Evolutionary conservation across 148 eudicot genomes (phyloP).

Genomic region (Amaranthus hypochondriacus): DNA sequence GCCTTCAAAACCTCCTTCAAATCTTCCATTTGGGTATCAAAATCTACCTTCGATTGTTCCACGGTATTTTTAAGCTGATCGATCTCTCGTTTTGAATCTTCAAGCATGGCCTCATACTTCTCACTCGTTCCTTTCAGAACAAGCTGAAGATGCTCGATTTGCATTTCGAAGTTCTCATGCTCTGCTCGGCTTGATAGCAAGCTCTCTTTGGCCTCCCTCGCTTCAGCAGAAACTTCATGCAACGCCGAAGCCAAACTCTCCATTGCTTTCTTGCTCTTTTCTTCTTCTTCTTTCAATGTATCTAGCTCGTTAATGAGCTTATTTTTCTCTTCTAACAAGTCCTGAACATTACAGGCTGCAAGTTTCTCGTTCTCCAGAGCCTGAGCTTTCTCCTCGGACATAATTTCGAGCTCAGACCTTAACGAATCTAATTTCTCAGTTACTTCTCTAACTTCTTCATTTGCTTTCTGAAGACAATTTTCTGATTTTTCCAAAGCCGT

Average conservation of each 20-base stretch:
- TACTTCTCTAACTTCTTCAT: conserved; percentile 54
- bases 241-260: conserved; percentile 81
- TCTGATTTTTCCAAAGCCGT: conserved; percentile 61
- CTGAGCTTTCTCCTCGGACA: conserved; percentile 67
- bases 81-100: conserved; percentile 67
- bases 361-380: conserved; percentile 71
- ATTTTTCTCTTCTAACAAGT: conserved; percentile 79
- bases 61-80: conserved; percentile 45
- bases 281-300: conserved; percentile 57
- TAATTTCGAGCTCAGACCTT: conserved; percentile 57
- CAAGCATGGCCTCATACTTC: conserved; percentile 76
- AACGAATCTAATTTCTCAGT: conserved; percentile 42
- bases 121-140: conserved; percentile 67
- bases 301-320: conserved; percentile 69
- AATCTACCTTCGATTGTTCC: conserved; percentile 35
- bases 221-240: conserved; percentile 79
- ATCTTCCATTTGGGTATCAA: conserved; percentile 46
- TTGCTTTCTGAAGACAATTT: conserved; percentile 39
- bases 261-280: conserved; percentile 81
- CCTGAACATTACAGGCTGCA: conserved; percentile 71
- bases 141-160: conserved; percentile 67
- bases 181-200: conserved; percentile 57
- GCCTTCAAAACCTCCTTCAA: conserved; percentile 41
- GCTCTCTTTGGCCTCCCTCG: conserved; percentile 78
- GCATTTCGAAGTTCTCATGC: conserved; percentile 53